Conservation (phyloP, 495 filamentous ascomycete species). For the Aspergillus taichungensis region DNA sequence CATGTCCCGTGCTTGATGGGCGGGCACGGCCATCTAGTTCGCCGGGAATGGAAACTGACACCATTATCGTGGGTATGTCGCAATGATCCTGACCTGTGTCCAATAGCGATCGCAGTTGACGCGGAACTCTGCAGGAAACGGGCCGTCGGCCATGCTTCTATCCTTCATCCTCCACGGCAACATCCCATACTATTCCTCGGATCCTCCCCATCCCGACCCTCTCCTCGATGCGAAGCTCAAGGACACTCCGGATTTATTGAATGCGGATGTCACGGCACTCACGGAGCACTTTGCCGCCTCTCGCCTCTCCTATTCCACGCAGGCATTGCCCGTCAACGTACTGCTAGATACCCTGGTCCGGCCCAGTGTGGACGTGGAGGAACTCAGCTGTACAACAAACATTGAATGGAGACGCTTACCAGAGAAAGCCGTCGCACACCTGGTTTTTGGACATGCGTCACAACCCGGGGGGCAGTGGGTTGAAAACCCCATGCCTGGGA, state of each 20-base stretch:
- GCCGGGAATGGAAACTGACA: constrained; percentile 38
- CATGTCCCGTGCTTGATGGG: constrained; percentile 29
- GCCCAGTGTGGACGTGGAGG: constrained; percentile 55
- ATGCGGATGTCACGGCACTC: constrained; percentile 37
- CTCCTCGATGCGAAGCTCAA: constrained; percentile 49
- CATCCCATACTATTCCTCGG: constrained; percentile 47
- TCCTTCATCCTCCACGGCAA: constrained; percentile 61
- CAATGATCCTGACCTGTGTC: constrained; percentile 5
- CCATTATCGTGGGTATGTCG: constrained; percentile 40
- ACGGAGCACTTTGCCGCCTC: constrained; percentile 57
- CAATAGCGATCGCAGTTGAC: constrained; percentile 7
- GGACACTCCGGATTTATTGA: constrained; percentile 31
- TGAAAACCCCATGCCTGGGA: constrained; percentile 45
- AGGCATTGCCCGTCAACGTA: constrained; percentile 56
- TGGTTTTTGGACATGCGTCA: constrained; percentile 47
- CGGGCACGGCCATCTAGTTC: constrained; percentile 16
- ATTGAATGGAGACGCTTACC: constrained; percentile 48
- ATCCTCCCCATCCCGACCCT: constrained; percentile 50
- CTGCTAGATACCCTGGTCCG: constrained; percentile 56
- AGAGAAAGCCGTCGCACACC: constrained; percentile 45
- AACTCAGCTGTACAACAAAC: constrained; percentile 39
- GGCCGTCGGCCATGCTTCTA: constrained; percentile 58
- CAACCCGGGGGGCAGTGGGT: constrained; percentile 57
- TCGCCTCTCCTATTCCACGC: constrained; percentile 53
- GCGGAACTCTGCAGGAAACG: constrained; percentile 40